phyloP scores from a whole-genome alignment of 768 basidiomycete genomes.

The Leccinum imitatum region DNA sequence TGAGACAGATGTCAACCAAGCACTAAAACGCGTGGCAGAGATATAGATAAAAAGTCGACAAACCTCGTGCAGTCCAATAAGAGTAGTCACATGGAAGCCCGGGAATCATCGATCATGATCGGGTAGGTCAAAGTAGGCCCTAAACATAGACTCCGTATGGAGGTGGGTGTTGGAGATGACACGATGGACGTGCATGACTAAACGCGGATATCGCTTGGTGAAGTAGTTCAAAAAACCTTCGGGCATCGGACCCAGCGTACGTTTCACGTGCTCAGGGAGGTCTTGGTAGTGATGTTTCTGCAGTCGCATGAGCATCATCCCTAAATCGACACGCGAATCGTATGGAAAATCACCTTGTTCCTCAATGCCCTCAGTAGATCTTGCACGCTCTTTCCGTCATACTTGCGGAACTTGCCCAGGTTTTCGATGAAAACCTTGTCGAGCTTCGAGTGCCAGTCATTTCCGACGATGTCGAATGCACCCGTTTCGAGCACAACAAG shows the following conservation, averaged over 20 bases:
- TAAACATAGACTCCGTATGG: slow-evolving; percentile 86
- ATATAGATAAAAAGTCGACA: not conserved
- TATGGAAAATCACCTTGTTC: slow-evolving; percentile 71
- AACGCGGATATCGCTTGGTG: slow-evolving; percentile 84
- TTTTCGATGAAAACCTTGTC: slow-evolving; percentile 93
- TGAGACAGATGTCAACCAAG: slow-evolving; percentile 2
- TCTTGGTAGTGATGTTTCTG: slow-evolving; percentile 99
- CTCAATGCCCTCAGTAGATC: slow-evolving; percentile 90
- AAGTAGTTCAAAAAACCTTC: slow-evolving; percentile 93
- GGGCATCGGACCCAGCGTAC: slow-evolving; percentile 87
- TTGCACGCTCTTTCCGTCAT: slow-evolving; percentile 87
- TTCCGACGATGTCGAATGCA: slow-evolving; percentile 72
- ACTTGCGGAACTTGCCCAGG: slow-evolving; percentile 96
- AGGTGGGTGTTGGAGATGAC: slow-evolving; percentile 75
- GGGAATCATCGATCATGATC: slow-evolving; percentile 35
- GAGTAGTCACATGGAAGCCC: too few species aligned
- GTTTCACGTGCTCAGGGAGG: slow-evolving; percentile 86
- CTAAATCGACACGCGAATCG: not conserved
- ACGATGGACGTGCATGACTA: slow-evolving; percentile 91
- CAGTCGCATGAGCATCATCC: slow-evolving; percentile 13
- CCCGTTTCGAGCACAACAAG: slow-evolving; percentile 73
- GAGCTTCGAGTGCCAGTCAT: slow-evolving; percentile 85
- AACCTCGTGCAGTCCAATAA: not conserved
- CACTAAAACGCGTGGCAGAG: not conserved
- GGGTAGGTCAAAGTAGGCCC: slow-evolving; percentile 77